Evolutionary conservation across 2,329 filamentous ascomycete genomes (phyloP).

Genomic region (Dendrostoma leiphaemia): DNA sequence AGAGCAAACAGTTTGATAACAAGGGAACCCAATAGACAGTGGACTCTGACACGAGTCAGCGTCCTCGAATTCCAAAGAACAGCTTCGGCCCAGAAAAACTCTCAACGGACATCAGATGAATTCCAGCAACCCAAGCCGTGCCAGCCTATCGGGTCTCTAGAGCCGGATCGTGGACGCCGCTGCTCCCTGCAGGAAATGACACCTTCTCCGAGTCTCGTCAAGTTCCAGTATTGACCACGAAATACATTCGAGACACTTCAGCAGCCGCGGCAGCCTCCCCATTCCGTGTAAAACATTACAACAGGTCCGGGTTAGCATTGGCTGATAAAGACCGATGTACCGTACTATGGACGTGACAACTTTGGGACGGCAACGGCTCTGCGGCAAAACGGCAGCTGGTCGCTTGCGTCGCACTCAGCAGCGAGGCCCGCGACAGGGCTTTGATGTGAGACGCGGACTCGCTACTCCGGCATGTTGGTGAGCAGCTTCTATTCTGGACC

Average conservation of each 20-base stretch:
- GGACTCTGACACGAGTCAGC: constrained; percentile 14
- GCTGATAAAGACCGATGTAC: background rate
- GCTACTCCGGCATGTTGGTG: no score
- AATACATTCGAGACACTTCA: background rate
- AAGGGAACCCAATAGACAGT: constrained; percentile 11
- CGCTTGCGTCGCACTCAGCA: background rate
- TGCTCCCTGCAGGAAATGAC: constrained; percentile 9
- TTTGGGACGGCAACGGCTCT: background rate
- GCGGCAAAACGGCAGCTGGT: background rate
- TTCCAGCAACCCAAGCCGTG: background rate
- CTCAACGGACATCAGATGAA: constrained; percentile 12
- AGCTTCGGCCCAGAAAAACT: constrained; percentile 9
- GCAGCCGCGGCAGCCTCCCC: background rate
- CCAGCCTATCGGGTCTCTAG: constrained; percentile 8
- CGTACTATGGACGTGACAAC: background rate
- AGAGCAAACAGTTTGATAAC: background rate
- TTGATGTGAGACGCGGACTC: no score
- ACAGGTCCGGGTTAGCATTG: background rate
- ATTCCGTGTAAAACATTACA: background rate
- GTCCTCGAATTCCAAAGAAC: constrained; percentile 3
- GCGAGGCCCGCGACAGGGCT: background rate
- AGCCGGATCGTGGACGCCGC: background rate
- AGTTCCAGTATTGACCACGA: no score
- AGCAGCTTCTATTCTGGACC: background rate
- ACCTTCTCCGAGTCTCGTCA: no score